Percentiles rank a stretch among this genome's conserved stretches.
Conservation (phyloP, 192 early-diverging fungal genomes). For the Pecoramyces ruminantium region DNA sequence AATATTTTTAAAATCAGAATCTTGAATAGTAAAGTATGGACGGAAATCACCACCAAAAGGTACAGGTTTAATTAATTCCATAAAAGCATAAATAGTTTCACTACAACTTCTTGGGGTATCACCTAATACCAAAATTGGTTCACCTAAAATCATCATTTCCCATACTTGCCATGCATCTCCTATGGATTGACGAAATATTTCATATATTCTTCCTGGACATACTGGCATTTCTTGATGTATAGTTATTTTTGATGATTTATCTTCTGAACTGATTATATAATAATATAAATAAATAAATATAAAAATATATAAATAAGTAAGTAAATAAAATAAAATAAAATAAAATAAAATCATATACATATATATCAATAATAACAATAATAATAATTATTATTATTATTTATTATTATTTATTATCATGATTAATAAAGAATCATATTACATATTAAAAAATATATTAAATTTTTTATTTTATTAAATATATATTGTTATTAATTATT, state of each 20-base stretch:
- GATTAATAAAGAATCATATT: too few relatives aligned
- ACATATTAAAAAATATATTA: too few relatives aligned
- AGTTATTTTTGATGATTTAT: not conserved
- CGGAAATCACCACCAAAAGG: conserved; percentile 91
- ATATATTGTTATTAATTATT: too few relatives aligned
- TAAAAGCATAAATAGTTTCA: conserved; percentile 58
- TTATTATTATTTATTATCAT: too few relatives aligned
- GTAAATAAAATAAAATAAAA: too few relatives aligned
- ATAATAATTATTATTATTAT: too few relatives aligned
- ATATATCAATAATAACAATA: too few relatives aligned
- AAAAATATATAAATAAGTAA: conserved; percentile 12
- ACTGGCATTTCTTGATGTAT: not conserved
- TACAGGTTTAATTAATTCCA: conserved; percentile 88
- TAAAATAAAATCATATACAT: too few relatives aligned
- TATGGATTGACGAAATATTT: conserved; percentile 61
- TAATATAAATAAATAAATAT: conserved; percentile 50
- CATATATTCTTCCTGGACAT: conserved; percentile 39
- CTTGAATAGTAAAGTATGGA: conserved; percentile 94
- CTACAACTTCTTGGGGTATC: conserved; percentile 78
- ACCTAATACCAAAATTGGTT: conserved; percentile 74
- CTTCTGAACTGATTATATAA: conserved; percentile 44
- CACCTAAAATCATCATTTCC: conserved; percentile 86
- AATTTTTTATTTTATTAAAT: too few relatives aligned
- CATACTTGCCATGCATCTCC: conserved; percentile 77
- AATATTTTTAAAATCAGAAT: conserved; percentile 70